Conservation (phyloP, 176 grass and related monocot genomes). For the Oryza coarctata region DNA sequence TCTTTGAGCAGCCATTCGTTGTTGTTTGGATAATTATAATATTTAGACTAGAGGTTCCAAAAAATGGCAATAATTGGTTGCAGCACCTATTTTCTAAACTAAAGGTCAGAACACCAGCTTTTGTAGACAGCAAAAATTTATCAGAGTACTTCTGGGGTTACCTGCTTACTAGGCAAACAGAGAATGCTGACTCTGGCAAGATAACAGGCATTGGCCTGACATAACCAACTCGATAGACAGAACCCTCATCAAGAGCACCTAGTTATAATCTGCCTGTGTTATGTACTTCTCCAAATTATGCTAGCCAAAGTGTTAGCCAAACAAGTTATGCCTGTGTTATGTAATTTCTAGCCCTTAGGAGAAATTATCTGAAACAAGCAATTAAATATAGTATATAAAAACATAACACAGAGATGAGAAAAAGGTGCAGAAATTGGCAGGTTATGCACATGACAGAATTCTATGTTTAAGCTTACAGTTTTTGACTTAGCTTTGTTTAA, state of each 20-base stretch:
- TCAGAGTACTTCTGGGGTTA: not conserved
- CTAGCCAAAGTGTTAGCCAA: not conserved
- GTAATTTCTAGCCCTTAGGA: not conserved
- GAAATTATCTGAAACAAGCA: not conserved
- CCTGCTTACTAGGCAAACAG: not conserved
- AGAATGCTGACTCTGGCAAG: not conserved
- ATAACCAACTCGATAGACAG: not conserved
- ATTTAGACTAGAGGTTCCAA: not conserved
- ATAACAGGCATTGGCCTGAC: not conserved
- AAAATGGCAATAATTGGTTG: not conserved
- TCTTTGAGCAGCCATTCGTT: not conserved
- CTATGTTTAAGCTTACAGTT: not conserved
- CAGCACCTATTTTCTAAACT: not conserved
- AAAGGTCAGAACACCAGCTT: not conserved
- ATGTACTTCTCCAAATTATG: not conserved
- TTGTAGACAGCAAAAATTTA: not conserved
- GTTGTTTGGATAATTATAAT: not conserved
- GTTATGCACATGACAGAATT: not conserved
- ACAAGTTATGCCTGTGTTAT: too few relatives aligned
- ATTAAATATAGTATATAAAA: not conserved
- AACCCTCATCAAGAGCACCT: not conserved
- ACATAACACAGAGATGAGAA: not conserved
- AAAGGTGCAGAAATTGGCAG: not conserved
- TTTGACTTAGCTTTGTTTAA: not conserved
- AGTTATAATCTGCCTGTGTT: not conserved